Evolutionary conservation across 2,329 filamentous ascomycete genomes (phyloP), one percentile per base, ranked within the genome.

Genomic region (Fusarium albosuccineum): DNA sequence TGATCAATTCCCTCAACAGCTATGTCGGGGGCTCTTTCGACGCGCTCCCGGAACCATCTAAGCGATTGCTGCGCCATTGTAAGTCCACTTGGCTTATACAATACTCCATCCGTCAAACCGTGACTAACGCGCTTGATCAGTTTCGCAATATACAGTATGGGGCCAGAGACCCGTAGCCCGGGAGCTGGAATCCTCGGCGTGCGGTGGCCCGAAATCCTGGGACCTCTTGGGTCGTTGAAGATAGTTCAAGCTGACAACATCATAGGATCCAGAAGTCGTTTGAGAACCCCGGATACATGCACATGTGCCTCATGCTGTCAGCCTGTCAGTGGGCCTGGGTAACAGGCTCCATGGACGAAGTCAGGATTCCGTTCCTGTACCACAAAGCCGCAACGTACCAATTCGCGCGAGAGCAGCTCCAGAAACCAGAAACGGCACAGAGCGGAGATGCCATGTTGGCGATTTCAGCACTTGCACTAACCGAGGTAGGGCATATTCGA

Each of bases 371-470:
- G 10, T 82, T 82, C 65, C 75, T 82, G 52, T 81, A 83, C 58
- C 81, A 82, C 70, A 83, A 83, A 65, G 75, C 81, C 27, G 80
- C 82, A 48, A 82, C 82, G 10, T 83, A 83, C 70, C 78, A 80
- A 54, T 83, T 82, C 60, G 81, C 81, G 49, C 79, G 81, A 62
- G 77, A 81, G 63, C 81, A 83, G 60, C 70, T 83, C 41, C 76
- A 76, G 46, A 74, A 76, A 36, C 73, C 76, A n/a, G 76, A 77
- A 45, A 73, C 74, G 8, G 79, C 75, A 33, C 74, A 78, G 40
- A 79, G 77, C 57, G 81, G 82, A 52, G 79, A 80, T 36, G 80
- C 80, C 1, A 80, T 83, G 68, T 72, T 82, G 55, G 80, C 81
- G 1, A 80, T 83, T 37, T 80, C 81, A 33, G 80, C 78, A 37